Evolutionary conservation across 306 rosid species (phyloP).

Genomic region (Malus sylvestris): DNA sequence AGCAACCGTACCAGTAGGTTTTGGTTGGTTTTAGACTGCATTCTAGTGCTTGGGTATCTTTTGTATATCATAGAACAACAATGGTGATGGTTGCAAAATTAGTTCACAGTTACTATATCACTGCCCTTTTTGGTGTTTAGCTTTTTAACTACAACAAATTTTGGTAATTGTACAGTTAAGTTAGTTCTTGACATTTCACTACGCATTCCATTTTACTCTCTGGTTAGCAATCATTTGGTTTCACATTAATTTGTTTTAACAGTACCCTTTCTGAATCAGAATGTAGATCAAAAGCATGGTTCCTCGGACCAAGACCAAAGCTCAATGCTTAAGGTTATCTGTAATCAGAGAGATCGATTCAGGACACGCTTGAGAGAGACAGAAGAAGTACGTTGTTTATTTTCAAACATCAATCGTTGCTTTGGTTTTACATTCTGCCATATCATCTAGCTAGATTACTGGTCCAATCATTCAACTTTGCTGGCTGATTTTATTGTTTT

Average conservation of each 20-base stretch:
- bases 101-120: not conserved
- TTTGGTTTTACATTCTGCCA: not conserved
- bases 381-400: conserved; percentile 60
- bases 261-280: conserved; percentile 41
- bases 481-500: conserved; percentile 21
- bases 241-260: conserved; percentile 16
- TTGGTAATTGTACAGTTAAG: not conserved
- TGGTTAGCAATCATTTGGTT: not conserved
- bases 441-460: conserved; percentile 11
- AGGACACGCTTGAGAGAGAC: conserved; percentile 88
- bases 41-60: not conserved
- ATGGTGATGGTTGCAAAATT: not conserved
- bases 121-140: not conserved
- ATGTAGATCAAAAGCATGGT: conserved; percentile 53
- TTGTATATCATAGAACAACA: not conserved
- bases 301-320: conserved; percentile 79
- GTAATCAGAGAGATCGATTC: conserved; percentile 93
- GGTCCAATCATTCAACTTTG: conserved; percentile 10
- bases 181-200: not conserved
- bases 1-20: no score
- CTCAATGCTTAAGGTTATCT: conserved; percentile 96
- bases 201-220: not conserved
- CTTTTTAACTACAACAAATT: not conserved
- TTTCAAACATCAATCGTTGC: not conserved
- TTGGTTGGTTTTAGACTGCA: not conserved